Percentiles rank a stretch among this genome's conserved stretches.
These are phyloP conservation scores for Rhizophagus prolifer DNA, from an alignment of 192 early-diverging fungal genomes.

Conservation along the genomic window DNA sequence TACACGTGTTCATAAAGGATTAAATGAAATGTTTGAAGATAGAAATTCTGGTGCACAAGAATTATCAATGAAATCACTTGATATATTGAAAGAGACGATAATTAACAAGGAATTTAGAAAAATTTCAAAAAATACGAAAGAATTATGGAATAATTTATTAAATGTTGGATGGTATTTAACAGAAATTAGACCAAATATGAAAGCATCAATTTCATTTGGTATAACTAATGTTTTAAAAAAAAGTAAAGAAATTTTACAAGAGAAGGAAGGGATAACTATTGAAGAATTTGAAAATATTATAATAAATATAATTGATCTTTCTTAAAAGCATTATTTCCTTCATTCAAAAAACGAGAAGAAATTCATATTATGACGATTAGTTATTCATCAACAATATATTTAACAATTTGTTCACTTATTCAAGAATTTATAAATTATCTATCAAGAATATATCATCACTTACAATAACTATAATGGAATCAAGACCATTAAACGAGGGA, in stretches of 20 bases:
- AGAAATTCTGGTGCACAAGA: conserved; percentile 26
- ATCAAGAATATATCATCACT: not conserved
- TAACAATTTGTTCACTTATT: conserved; percentile 10
- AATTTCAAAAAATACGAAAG: not conserved
- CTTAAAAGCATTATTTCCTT: not conserved
- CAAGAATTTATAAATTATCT: not conserved
- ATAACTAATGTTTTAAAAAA: not conserved
- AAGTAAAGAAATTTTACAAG: not conserved
- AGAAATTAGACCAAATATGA: conserved; percentile 27
- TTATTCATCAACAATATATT: conserved; percentile 19
- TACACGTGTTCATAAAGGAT: not conserved
- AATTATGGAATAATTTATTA: not conserved
- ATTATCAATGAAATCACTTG: conserved; percentile 8
- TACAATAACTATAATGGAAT: conserved; percentile 19
- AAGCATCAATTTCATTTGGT: conserved; percentile 18
- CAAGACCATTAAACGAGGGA: conserved; percentile 22
- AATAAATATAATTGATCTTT: conserved; percentile 16
- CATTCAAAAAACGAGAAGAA: not conserved
- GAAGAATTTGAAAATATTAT: not conserved
- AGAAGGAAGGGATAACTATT: not conserved
- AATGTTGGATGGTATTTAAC: conserved; percentile 24
- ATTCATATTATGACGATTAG: conserved; percentile 23
- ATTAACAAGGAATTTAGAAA: not conserved
- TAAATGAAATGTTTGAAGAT: conserved; percentile 12
- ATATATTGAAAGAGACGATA: not conserved